phyloP scores from a whole-genome alignment of 2,329 filamentous ascomycete genomes.

The Pseudonectria buxi region DNA sequence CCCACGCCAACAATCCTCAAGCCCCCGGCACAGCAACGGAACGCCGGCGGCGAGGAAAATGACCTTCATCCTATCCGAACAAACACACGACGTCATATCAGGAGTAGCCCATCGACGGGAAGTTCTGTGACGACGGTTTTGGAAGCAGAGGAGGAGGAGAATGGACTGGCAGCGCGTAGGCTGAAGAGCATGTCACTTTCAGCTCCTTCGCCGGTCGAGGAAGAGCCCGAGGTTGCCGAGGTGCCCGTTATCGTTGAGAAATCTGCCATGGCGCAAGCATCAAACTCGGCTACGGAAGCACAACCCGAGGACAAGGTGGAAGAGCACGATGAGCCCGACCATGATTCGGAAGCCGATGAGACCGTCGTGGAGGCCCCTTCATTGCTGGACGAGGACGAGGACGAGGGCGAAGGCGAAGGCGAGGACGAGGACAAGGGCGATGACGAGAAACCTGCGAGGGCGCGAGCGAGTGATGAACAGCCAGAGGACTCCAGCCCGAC shows the following conservation, averaged over 20 bases:
- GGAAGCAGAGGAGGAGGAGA: conserved; percentile 73
- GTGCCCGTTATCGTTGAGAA: conserved; percentile 36
- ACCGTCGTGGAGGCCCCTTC: conserved; percentile 16
- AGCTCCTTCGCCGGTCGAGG: conserved; percentile 53
- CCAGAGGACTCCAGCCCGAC: conserved; percentile 3
- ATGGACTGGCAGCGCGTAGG: conserved; percentile 38
- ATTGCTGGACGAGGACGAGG: conserved; percentile 19
- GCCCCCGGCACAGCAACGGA: conserved; percentile 24
- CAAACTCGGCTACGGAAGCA: conserved; percentile 1
- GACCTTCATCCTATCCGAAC: conserved; percentile 50
- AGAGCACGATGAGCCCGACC: conserved; percentile 5
- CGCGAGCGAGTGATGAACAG: conserved; percentile 4
- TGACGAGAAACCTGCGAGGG: conserved; percentile 1
- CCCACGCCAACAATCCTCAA: conserved; percentile 31
- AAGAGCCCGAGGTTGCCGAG: conserved; percentile 34
- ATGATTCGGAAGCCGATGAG: conserved; percentile 16
- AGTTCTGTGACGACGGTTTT: conserved; percentile 75
- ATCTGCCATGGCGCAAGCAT: conserved; percentile 19
- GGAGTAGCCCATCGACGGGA: conserved; percentile 73
- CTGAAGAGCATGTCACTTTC: conserved; percentile 42
- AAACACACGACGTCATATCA: conserved; percentile 74
- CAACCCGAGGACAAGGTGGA: conserved; percentile 8
- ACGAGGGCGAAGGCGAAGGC: conserved; percentile 5
- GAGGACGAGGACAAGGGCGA: conserved; percentile 8
- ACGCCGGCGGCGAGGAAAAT: conserved; percentile 36